Base-by-base conservation (phyloP, 192 early-diverging fungal genomes). In the Mortierella alpina region DNA sequence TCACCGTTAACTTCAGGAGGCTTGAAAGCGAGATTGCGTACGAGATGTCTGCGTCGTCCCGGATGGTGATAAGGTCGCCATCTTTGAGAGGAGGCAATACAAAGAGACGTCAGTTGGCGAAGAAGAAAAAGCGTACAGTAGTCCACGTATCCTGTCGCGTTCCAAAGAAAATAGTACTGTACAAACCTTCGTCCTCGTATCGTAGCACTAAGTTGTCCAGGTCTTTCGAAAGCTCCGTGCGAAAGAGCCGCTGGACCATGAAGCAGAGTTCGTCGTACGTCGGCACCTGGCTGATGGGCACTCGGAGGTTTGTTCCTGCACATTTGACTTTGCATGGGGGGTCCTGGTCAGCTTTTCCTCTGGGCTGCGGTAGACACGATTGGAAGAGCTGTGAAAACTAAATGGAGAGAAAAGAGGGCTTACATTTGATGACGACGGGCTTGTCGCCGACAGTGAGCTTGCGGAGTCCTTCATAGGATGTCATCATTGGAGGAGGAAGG, bases 261-360 rank as follows among this genome's bases (percentile, higher is more conserved):
- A 88, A 66, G 62, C 87, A 88, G 12, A 88, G 70, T 44, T 88
- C 87, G 59, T 88, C 83, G 68, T 78, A 84, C 3, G 87, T 83
- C 7, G 87, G 87, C 11, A 71, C 82, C 72, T 88, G 87, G 17
- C 71, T 82, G 62, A 88, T 86, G 6, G 85, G 73, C 22, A 88
- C 75, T 23, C 84, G 73, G 20, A 85, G 71, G 48, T 86, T 86
- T 46, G 84, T 83, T 54, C 82, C 81, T 11, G 68, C 72, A 57
- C 73, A 84, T 69, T 75, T 84, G 70, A 84, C 87, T 88, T 31
- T 31, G 31, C 31, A 31, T 31, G 31, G 31, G 31, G 3, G 31
- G 1, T 31, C 31, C 31, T 31, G 31, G 31, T 31, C 31, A 31
- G 5, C 15, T 20, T 57, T 44, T 59, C n/a, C 46, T 8, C 49